Percentiles rank a stretch among this genome's conserved stretches.
Conservation (phyloP, 2,329 filamentous ascomycete genomes). For the Penicillium corylophilum region DNA sequence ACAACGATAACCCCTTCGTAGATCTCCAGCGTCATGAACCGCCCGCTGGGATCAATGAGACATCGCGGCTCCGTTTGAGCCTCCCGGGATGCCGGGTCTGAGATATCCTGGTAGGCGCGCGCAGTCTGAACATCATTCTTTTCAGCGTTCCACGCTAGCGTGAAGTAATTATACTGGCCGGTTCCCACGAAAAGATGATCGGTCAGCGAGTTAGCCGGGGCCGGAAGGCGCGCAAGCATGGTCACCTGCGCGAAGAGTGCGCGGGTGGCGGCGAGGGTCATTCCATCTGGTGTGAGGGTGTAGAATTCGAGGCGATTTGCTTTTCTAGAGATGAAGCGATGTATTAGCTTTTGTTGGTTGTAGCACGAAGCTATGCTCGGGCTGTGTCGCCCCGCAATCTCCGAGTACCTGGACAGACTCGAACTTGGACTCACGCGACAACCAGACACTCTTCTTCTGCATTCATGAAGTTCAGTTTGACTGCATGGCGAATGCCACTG, state of each 20-base stretch:
- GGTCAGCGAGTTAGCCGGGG: slow-evolving; percentile 67
- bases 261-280: slow-evolving; percentile 66
- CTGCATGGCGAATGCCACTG: slow-evolving; percentile 84
- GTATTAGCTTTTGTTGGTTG: slow-evolving; percentile 7
- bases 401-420: neutral
- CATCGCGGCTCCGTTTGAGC: slow-evolving; percentile 81
- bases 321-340: slow-evolving; percentile 12
- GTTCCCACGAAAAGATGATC: slow-evolving; percentile 93
- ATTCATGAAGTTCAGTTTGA: slow-evolving; percentile 74
- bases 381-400: neutral
- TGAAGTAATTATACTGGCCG: slow-evolving; percentile 87
- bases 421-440: slow-evolving; percentile 74
- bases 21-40: slow-evolving; percentile 65
- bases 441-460: slow-evolving; percentile 77
- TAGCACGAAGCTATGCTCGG: neutral
- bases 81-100: slow-evolving; percentile 64
- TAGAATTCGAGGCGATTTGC: slow-evolving; percentile 57
- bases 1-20: slow-evolving; percentile 68
- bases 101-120: slow-evolving; percentile 59
- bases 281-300: slow-evolving; percentile 58
- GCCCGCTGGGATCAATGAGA: slow-evolving; percentile 75
- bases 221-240: slow-evolving; percentile 61
- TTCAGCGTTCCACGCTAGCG: slow-evolving; percentile 73
- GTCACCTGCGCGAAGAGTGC: slow-evolving; percentile 81
- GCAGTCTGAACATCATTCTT: slow-evolving; percentile 55